Evolutionary conservation across 2,329 filamentous ascomycete genomes (phyloP), one percentile per base, ranked within the genome.

Genomic region (Orbilia ellipsospora): DNA sequence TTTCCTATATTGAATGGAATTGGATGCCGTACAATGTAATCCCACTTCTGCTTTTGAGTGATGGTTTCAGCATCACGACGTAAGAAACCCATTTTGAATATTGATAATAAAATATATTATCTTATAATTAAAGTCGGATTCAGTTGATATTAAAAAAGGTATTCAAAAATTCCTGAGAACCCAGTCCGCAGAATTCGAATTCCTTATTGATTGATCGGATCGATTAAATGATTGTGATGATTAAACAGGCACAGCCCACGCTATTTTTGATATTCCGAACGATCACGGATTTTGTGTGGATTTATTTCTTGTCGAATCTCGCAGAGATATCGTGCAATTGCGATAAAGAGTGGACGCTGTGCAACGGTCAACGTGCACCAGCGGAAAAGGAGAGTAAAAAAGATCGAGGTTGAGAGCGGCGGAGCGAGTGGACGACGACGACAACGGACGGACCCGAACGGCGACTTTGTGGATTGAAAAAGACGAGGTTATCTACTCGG

Each of bases 341-440:
- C 26, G 55, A 40, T 50, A 75, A 65, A 31, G 64, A 75, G 51
- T 23, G 72, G 72, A 68, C 36, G 72, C 64, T 69, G 50, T 61
- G 72, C 64, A 36, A 75, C 72, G 72, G 31, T 75, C 72, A 69
- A 75, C 72, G 72, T 61, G 72, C 72, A 51, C 63, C 20, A 69
- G 65, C 65, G 18, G 16, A 31, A 26, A 16, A 31, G 23, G 13
- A 15, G 31, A 36, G 31, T 7, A 10, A 36, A 36, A 31, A 36
- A 36, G 31, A 10, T 36, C 10, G 31, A 36, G 31, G 31, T 36
- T 36, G 31, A 36, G 31, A 36, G 31, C 31, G 31, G 31, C 31
- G 2, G 31, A 36, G 31, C 31, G 54, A 42, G 54, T 16, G 31
- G 28, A 54, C n/a, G 28, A 7, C 12, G 48, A 68, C 44, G 26